Base-by-base conservation (phyloP, 1,139 yeast genomes). In the Yamadazyma triangularis region DNA sequence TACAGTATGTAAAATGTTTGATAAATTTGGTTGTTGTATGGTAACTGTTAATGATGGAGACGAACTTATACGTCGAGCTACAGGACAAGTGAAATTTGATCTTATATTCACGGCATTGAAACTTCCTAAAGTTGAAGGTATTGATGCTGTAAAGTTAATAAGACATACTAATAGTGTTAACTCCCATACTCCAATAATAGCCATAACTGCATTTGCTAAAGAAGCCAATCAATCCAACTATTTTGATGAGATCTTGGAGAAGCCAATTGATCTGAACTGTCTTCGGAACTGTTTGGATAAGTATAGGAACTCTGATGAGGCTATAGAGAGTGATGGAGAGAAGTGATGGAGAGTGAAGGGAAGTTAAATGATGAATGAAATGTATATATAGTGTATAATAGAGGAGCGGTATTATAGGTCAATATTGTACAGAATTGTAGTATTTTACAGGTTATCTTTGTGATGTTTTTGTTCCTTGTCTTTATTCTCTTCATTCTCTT, bases 51-150 rank as follows among this genome's bases (percentile, higher is more conserved):
- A 79, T 0, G 79, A 81, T 40, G 95, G 95, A 1, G 91, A 88
- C 39, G 96, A 87, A 41, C 67, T 88, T 33, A 75, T 88, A 10
- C 70, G 94, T 37, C 60, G 93, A 34, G 88, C 91, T 5, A 83
- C 94, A 0, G 84, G 95, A 24, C 82, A 80, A 34, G 86, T 87
- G 15, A 79, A 77, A 46, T 91, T 87, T 60, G 96, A 89, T 56
- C 48, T 88, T 26, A 87, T 91, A 23, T 68, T 89, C 39, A 79
- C 94, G 0, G 91, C 91, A 2, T 66, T 83, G 38, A 76, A 75
- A 45, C 61, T 85, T 16, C 76, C 84, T 10, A 79, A 79, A 42
- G 66, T 85, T 22, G 77, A 71, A 33, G 82, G 87, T 2, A 68
- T 79, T 10, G 95, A 86, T 55, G 82, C 93, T 21, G 83, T 83